phyloP scores from a whole-genome alignment of 1,284 basidiomycete genomes.

The Rhodotorula sp. region DNA sequence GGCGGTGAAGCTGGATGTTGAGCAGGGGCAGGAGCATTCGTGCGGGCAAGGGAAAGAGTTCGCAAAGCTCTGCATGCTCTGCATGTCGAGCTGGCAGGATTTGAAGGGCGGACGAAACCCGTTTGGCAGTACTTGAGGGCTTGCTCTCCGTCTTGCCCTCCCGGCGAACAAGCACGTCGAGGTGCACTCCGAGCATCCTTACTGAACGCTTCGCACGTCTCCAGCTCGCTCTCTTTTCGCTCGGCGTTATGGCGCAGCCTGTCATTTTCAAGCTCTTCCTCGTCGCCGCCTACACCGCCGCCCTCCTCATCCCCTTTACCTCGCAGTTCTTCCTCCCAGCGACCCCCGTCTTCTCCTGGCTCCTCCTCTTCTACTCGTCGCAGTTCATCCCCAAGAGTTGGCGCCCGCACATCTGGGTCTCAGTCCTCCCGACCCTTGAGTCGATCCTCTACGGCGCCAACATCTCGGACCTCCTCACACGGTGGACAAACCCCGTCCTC shows the following conservation, averaged over 20 bases:
- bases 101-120: too few species aligned
- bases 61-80: too few species aligned
- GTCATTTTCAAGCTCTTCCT: constrained; percentile 78
- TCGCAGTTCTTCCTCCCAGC: constrained; percentile 91
- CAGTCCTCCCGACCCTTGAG: constrained; percentile 89
- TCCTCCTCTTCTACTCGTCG: constrained; percentile 82
- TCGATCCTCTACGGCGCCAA: constrained; percentile 94
- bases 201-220: not conserved
- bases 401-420: constrained; percentile 84
- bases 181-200: too few species aligned
- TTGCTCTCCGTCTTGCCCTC: too few species aligned
- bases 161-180: too few species aligned
- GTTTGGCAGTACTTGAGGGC: too few species aligned
- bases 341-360: constrained; percentile 71
- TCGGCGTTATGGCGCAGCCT: constrained; percentile 73
- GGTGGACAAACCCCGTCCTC: constrained; percentile 86
- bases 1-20: not conserved
- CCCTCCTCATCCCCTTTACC: constrained; percentile 79
- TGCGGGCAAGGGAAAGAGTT: too few species aligned
- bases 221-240: constrained; percentile 67
- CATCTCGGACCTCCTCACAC: constrained; percentile 92
- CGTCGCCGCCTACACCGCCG: constrained; percentile 69
- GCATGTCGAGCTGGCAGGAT: too few species aligned
- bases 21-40: not conserved
- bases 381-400: constrained; percentile 75